Base-by-base conservation (phyloP, 805 yeast genomes). In the Wickerhamia fluorescens region DNA sequence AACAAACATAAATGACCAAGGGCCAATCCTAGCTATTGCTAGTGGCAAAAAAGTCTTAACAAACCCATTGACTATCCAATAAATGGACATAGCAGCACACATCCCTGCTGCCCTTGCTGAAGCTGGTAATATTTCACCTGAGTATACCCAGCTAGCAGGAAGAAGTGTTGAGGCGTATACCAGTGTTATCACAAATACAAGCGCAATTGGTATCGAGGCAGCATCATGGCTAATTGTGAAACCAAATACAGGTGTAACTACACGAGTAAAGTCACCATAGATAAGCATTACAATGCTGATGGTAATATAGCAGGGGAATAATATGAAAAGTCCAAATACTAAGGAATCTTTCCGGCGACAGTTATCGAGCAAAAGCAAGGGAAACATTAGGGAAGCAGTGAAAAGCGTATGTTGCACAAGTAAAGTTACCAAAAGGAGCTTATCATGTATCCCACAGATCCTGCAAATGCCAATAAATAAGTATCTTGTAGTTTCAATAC, bases 141-240 rank as follows among this genome's bases (percentile, higher is more conserved):
- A 58, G 40, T 69, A 72, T 13, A 73, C 44, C 71, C 70, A 64
- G 19, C 73, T 61, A 3, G 62, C 62, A 24, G 74, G 59, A 1
- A 67, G 51, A 9, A 73, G 47, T 1, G 73, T 57, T 1, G 71
- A 45, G 1, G 75, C 57, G 42, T 63, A 66, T 0, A 71, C 51
- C 3, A 73, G 65, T 15, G 67, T 66, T 26, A 67, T 51, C 26
- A 68, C 46, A 22, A 64, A 58, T 23, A 68, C 61, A 4, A 71
- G 42, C 0, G 72, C 70, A 23, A 74, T 40, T 1, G 66, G 49
- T 2, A 56, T 34, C 0, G 71, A 56, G 0, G 74, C 75, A 4
- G 67, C 56, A 4, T 49, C 41, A 2, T 57, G 57, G 15, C 48
- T 37, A 4, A 67, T 39, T 30, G 38, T 49, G 65, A 63, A 61